Conservation (phyloP, 768 basidiomycete species). For the Gloeopeniophorella convolvens region DNA sequence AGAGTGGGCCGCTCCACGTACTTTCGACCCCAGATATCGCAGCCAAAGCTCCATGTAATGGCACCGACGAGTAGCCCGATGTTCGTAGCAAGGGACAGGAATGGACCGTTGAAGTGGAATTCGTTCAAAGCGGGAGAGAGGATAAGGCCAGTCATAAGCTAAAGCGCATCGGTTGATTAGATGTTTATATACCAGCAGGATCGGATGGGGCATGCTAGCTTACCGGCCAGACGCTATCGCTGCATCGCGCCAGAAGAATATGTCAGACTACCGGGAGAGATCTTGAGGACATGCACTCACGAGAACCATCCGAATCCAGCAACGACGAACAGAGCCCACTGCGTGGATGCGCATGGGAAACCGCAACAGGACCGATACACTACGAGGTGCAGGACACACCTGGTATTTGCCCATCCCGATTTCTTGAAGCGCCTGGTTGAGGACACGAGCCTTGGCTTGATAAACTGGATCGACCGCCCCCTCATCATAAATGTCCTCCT, state of each 20-base stretch:
- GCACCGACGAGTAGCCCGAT: conserved; percentile 48
- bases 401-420: conserved; percentile 71
- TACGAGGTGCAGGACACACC: conserved; percentile 27
- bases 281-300: conserved; percentile 35
- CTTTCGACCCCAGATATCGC: conserved; percentile 47
- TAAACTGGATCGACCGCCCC: conserved; percentile 47
- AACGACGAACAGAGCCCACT: conserved; percentile 61
- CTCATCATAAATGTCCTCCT: conserved; percentile 16
- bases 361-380: not conserved
- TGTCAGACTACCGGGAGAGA: not conserved
- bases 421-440: conserved; percentile 57
- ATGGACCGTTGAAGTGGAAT: conserved; percentile 41
- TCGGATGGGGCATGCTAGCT: conserved; percentile 24
- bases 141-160: conserved; percentile 40
- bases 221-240: conserved; percentile 72
- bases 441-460: conserved; percentile 46
- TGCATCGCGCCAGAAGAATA: conserved; percentile 21
- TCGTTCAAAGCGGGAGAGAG: conserved; percentile 43
- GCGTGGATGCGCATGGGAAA: not conserved
- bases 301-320: conserved; percentile 74
- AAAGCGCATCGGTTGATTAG: too few species aligned
- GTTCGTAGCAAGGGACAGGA: conserved; percentile 45
- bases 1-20: conserved; percentile 19
- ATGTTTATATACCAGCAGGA: too few species aligned
- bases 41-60: conserved; percentile 42